Base-by-base conservation (phyloP, 2,329 filamentous ascomycete genomes). In the Verticillium zaregamsianum region DNA sequence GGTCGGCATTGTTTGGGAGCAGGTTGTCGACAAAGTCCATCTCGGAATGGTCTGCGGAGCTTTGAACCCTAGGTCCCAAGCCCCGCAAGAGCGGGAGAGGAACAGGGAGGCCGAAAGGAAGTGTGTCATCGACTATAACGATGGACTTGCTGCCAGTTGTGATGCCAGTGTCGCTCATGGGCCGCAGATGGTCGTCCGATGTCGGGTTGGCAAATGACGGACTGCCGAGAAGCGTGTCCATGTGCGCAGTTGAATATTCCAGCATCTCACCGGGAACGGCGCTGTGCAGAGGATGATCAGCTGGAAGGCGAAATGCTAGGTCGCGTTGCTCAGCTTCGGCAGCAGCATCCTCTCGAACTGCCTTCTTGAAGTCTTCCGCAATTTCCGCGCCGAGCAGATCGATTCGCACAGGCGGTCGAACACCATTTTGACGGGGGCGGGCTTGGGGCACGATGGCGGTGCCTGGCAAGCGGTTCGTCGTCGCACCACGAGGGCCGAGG, bases 81-180 rank as follows among this genome's bases (percentile, higher is more conserved):
- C 20, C 20, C 23, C 45, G 45, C 20, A 23, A 9, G 3, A 55
- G 14, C 9, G 54, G 54, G 1, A 55, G 39, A 14, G 58, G 58
- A 45, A 54, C 66, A 1, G 80, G 75, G n/a, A 81, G 72, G 9
- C 85, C 76, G 5, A 78, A 76, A 0, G 80, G 76, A 17, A 82
- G 67, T 0, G 88, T 89, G 35, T 86, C 86, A 62, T 96, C 91
- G 39, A 96, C 87, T 69, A 97, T 96, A 61, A 97, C 83, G 66
- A 97, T 96, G 0, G 92, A 96, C 70, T 93, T 90, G 79, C 92
- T 96, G n/a, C 92, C 91, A 12, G 82, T 82, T 0, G 92, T 95
- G 55, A 94, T 85, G 6, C 75, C 84, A 67, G 79, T 79, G 63
- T 86, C 83, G 64, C 83, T 86, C 14, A 72, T 67, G 1, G 82